Conservation (phyloP, 1,284 basidiomycete species). For the Ustilago vetiveriae region DNA sequence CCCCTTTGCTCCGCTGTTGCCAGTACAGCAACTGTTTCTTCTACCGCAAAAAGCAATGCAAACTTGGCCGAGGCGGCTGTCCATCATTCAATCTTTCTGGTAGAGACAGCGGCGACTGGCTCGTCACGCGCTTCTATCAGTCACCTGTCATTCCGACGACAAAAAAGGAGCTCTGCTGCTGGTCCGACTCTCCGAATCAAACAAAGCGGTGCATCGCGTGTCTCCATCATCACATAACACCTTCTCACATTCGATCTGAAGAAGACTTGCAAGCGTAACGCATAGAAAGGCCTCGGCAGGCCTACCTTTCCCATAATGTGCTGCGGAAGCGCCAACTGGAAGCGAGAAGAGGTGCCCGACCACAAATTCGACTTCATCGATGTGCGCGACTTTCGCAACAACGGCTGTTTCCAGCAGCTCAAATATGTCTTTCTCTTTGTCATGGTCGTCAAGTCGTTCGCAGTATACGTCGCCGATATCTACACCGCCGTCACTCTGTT, state of each 20-base stretch:
- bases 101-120: constrained; percentile 10
- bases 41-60: constrained; percentile 9
- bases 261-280: too few relatives aligned
- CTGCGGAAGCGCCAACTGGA: constrained; percentile 73
- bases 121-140: constrained; percentile 15
- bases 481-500: constrained; percentile 97
- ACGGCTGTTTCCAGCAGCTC: constrained; percentile 83
- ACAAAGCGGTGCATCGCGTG: too few relatives aligned
- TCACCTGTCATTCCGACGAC: too few relatives aligned
- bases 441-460: constrained; percentile 90
- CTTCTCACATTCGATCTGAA: too few relatives aligned
- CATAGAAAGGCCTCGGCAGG: too few relatives aligned
- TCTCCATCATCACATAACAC: too few relatives aligned
- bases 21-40: background rate
- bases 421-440: constrained; percentile 92
- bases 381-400: constrained; percentile 87
- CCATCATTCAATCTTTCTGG: background rate
- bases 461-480: constrained; percentile 96
- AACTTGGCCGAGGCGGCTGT: background rate
- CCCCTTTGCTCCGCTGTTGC: background rate
- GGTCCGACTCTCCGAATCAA: constrained; percentile 15
- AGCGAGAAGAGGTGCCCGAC: constrained; percentile 94
- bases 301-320: constrained; percentile 36
- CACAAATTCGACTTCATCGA: constrained; percentile 99
- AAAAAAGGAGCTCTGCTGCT: constrained; percentile 23